Evolutionary conservation across 2,329 filamentous ascomycete species (phyloP), one percentile per base, ranked within the genome.

Genomic region (Penicillium hordei): DNA sequence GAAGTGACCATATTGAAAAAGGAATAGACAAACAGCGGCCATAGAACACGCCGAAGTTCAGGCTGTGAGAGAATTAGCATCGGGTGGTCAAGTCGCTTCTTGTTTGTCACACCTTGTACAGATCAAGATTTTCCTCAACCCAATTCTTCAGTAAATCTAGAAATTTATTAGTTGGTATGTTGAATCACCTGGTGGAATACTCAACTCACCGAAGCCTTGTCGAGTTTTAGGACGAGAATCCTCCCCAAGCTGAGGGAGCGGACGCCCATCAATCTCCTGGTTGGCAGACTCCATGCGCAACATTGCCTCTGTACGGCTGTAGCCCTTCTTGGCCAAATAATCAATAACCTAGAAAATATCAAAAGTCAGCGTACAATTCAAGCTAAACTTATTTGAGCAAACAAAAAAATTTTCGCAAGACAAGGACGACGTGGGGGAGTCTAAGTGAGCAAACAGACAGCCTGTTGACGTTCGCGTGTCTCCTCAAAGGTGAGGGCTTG

Each of bases 11-110:
- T 83, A 57, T 91, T 87, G 27, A 99, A 80, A 70, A 90, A 97
- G 0, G 91, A 94, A 75, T 99, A 96, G 50, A 97, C 90, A 69
- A 97, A 97, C 0, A 95, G 79, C 0, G 94, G 94, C 92, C 94
- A 99, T 17, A 96, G 78, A 4, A 97, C 81, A 65, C 95, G 92
- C 58, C 86, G 84, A 3, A 99, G 81, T 77, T 99, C 94, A 44
- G 93, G 91, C 86, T 93, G 61, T 13, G 58, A 31, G 38, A 31
- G 55, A 43, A 56, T 65, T 40, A 68, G 53, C 48, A 54, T 48
- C 10, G 4, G 29, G 13, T 31, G 10, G 38, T 29, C 50, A 17
- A 36, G 42, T 27, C 10, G 5, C 5, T 10, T 4, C 21, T 27
- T 52, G 9, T 40, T 43, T 33, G 12, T 59, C 76, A 67, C 74